Evolutionary conservation across 495 filamentous ascomycete genomes (phyloP).

Genomic region (Tuber melanosporum): DNA sequence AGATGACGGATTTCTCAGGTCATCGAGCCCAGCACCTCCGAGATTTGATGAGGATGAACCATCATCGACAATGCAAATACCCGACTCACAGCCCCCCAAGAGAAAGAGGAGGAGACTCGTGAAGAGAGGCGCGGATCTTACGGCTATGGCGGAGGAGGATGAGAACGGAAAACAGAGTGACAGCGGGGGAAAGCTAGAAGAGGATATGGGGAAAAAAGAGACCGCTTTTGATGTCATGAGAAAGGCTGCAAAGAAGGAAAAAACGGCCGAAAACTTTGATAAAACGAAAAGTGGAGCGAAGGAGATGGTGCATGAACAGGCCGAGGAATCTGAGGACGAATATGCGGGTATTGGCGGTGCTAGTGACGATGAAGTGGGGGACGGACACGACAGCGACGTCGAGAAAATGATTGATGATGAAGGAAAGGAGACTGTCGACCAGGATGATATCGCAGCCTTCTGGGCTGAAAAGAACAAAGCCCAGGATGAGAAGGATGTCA

Average conservation of each 20-base stretch:
- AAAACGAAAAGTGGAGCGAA: slow-evolving; percentile 84
- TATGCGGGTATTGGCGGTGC: slow-evolving; percentile 90
- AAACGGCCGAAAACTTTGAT: slow-evolving; percentile 54
- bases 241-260: slow-evolving; percentile 54
- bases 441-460: slow-evolving; percentile 72
- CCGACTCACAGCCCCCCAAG: slow-evolving; percentile 23
- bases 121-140: slow-evolving; percentile 48
- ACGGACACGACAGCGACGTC: slow-evolving; percentile 57
- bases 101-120: slow-evolving; percentile 41
- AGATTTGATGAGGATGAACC: slow-evolving; percentile 30
- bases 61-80: slow-evolving; percentile 15
- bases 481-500: slow-evolving; percentile 73
- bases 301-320: slow-evolving; percentile 83
- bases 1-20: slow-evolving; percentile 65
- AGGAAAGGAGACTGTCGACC: slow-evolving; percentile 61
- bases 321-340: slow-evolving; percentile 96
- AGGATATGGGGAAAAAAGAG: slow-evolving; percentile 43
- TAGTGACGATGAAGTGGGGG: slow-evolving; percentile 75
- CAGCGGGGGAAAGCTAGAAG: slow-evolving; percentile 46
- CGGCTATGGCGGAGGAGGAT: slow-evolving; percentile 52
- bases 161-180: slow-evolving; percentile 48
- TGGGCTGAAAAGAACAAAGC: slow-evolving; percentile 68
- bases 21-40: slow-evolving; percentile 29
- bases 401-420: slow-evolving; percentile 86
- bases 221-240: slow-evolving; percentile 72